These are phyloP conservation scores for Casuarina equisetifolia DNA, from an alignment of 306 rosid genomes.

Conservation along the genomic window DNA sequence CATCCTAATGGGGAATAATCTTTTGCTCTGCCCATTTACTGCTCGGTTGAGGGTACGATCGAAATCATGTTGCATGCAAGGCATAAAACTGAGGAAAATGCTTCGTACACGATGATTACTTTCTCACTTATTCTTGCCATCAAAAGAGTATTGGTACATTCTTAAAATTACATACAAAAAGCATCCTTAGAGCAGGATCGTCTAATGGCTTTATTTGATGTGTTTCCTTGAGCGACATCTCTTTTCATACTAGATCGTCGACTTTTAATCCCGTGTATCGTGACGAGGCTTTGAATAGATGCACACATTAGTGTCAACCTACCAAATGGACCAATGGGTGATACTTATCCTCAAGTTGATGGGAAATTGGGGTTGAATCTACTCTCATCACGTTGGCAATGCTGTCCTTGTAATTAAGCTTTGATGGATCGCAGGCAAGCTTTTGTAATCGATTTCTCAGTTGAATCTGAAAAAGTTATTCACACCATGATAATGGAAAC, in stretches of 20 bases:
- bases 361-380: neutral
- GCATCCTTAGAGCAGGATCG: too few species aligned
- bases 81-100: too few species aligned
- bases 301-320: neutral
- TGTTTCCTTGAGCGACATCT: neutral
- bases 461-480: neutral
- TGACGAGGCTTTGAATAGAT: neutral
- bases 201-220: neutral
- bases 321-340: neutral
- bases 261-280: neutral
- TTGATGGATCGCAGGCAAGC: neutral
- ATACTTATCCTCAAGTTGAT: neutral
- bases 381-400: neutral
- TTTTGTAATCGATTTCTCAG: neutral
- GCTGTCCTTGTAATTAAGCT: neutral
- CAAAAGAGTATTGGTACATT: neutral
- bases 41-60: neutral
- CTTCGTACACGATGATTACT: too few species aligned
- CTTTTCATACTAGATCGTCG: neutral
- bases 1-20: neutral
- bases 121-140: too few species aligned
- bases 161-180: neutral
- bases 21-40: neutral
- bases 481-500: neutral
- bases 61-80: constrained; percentile 3